Base-by-base conservation (phyloP, 257 asterid species). In the Capsicum baccatum region DNA sequence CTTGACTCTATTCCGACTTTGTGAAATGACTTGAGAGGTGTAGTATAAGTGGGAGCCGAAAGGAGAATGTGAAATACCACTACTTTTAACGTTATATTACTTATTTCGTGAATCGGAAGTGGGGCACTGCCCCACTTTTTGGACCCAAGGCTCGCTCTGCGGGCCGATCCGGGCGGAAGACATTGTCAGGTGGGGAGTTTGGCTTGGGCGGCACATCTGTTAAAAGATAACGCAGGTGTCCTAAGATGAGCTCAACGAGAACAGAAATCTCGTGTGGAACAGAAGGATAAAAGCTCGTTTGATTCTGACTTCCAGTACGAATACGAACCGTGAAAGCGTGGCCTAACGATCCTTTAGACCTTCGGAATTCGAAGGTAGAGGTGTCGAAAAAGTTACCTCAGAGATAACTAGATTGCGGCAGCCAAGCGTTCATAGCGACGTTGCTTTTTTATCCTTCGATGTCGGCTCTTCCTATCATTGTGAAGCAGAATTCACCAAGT, bases 11-110 rank as follows among this genome's bases (percentile, higher is more conserved):
- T 0, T 26, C 0, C 26, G 26, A 26, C 26, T 26, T 26, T 26
- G 26, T 26, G 26, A 26, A 0, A 84, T 86, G 88, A 83, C 89
- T 84, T 88, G 80, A 81, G 79, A 63, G 63, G 84, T 81, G 54
- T 81, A 63, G 84, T 52, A 90, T 90, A 91, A 89, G 91, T 90
- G 91, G 92, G 94, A 90, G 91, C 88, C 88, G 82, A 87, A 88
- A 90, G 94, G 89, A 88, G 89, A 90, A 93, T 91, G 97, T 93
- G 94, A 93, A 91, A 93, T 93, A 92, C 96, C 94, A 93, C 96
- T 93, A 92, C 95, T 92, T 94, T 92, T 92, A 92, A 91, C 91
- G 92, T 91, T 92, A 94, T 90, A 91, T 93, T 93, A 91, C 95
- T 92, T 91, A 94, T 92, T 94, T 88, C 88, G 94, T 94, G 93